Percentiles rank a stretch among this genome's conserved stretches.
Evolutionary conservation across 2,329 filamentous ascomycete genomes (phyloP).

Genomic region (Neonectria neomacrospora): DNA sequence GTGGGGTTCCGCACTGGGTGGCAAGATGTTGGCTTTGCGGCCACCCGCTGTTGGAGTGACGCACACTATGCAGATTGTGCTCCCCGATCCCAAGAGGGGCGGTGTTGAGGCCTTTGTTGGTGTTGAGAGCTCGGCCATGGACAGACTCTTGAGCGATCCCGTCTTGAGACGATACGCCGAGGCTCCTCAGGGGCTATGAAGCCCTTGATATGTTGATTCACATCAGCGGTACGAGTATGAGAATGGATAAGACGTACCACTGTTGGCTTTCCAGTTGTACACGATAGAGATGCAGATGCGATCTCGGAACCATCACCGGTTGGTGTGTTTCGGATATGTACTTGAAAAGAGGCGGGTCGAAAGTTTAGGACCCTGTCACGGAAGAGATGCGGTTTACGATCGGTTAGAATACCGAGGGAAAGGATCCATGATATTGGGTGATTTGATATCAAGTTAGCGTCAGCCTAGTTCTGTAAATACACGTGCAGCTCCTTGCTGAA

Average conservation of each 20-base stretch:
- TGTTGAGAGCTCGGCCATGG: conserved; percentile 25
- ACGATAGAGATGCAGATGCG: background rate
- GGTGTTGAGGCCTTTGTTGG: conserved; percentile 24
- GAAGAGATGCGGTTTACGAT: background rate
- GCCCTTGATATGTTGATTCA: background rate
- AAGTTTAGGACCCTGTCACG: background rate
- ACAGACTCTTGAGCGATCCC: conserved; percentile 14
- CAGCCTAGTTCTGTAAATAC: conserved; percentile 6
- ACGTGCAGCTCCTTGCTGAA: background rate
- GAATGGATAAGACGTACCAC: too few relatives aligned
- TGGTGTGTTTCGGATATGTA: background rate
- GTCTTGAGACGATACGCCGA: conserved; percentile 20
- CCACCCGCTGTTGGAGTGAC: conserved; percentile 22
- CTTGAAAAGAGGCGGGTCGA: background rate
- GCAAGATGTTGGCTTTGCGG: conserved; percentile 18
- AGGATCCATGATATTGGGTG: background rate
- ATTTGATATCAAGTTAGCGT: conserved; percentile 6
- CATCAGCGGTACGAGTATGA: background rate
- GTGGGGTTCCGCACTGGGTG: conserved; percentile 24
- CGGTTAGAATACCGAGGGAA: background rate
- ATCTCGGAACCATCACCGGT: background rate
- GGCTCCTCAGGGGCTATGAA: conserved; percentile 19
- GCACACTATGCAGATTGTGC: conserved; percentile 29
- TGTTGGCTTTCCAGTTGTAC: background rate
- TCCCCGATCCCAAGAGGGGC: conserved; percentile 24